Evolutionary conservation across 139 green algal genomes (phyloP).

Genomic region (Picocystis salinarum): DNA sequence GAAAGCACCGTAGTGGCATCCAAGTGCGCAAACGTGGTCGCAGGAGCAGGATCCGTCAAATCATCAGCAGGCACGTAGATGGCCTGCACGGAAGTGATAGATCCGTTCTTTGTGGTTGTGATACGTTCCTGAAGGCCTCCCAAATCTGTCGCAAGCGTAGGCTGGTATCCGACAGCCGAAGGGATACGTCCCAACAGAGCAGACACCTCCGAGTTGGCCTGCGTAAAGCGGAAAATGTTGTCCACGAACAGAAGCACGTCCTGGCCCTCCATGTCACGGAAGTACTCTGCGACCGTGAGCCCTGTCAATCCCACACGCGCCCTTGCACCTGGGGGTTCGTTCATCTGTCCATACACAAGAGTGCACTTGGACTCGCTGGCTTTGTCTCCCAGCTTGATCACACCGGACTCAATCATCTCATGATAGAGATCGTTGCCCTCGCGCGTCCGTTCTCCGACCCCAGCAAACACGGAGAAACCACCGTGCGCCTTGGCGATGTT

Average conservation of each 20-base stretch:
- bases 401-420: constrained; percentile 98
- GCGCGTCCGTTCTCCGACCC: constrained; percentile 94
- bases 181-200: constrained; percentile 94
- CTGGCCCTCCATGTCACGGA: constrained; percentile 96
- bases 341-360: constrained; percentile 99
- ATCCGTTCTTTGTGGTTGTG: constrained; percentile 94
- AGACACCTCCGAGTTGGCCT: constrained; percentile 97
- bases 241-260: constrained; percentile 99
- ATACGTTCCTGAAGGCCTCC: constrained; percentile 94
- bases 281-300: constrained; percentile 96
- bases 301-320: constrained; percentile 85
- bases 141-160: constrained; percentile 93
- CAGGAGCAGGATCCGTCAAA: constrained; percentile 90
- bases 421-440: constrained; percentile 99
- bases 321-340: constrained; percentile 94
- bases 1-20: constrained; percentile 98
- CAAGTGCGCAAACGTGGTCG: constrained; percentile 95
- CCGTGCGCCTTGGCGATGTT: constrained; percentile 98
- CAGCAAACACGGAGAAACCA: constrained; percentile 99
- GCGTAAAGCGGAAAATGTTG: constrained; percentile 99
- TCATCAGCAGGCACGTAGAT: constrained; percentile 99
- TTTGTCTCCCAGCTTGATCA: constrained; percentile 91
- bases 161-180: constrained; percentile 98
- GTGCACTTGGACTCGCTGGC: constrained; percentile 87
- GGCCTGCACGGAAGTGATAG: constrained; percentile 96